Evolutionary conservation across 176 grass and related monocot species (phyloP).

Genomic region (Bothriochloa decipiens): DNA sequence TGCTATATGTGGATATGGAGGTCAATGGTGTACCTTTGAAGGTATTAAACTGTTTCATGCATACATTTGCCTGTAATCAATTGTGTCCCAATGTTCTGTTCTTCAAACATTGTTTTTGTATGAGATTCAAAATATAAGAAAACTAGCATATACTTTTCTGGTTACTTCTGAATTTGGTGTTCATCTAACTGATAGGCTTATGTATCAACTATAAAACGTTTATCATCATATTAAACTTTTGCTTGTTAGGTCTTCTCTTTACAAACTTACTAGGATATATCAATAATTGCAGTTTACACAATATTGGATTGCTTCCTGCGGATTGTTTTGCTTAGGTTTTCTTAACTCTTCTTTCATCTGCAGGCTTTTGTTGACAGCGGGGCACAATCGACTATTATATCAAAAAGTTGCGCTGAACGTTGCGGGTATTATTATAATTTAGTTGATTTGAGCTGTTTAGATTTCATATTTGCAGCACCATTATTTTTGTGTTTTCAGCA

Average conservation of each 20-base stretch:
- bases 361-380: conserved; percentile 99
- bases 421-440: conserved; percentile 74
- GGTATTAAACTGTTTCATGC: conserved; percentile 52
- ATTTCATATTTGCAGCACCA: conserved; percentile 1
- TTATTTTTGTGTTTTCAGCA: background rate
- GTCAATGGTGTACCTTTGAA: conserved; percentile 98
- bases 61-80: conserved; percentile 27
- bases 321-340: conserved; percentile 31
- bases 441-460: conserved; percentile 10
- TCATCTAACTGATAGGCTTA: background rate
- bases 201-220: background rate
- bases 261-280: conserved; percentile 9
- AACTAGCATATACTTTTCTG: conserved; percentile 11
- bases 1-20: conserved; percentile 99
- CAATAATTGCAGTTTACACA: background rate
- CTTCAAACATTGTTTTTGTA: conserved; percentile 16
- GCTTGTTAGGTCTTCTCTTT: conserved; percentile 6
- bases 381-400: conserved; percentile 98
- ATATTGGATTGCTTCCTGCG: conserved; percentile 17
- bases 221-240: conserved; percentile 13
- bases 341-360: conserved; percentile 39
- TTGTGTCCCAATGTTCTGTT: background rate
- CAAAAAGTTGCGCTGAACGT: conserved; percentile 93
- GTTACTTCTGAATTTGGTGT: background rate
- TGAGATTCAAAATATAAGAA: conserved; percentile 24